A percentile compares a stretch with the other conserved stretches of the same genome.
Evolutionary conservation across 108 stramenopile species (phyloP).

Genomic region (Ochromonas danica): DNA sequence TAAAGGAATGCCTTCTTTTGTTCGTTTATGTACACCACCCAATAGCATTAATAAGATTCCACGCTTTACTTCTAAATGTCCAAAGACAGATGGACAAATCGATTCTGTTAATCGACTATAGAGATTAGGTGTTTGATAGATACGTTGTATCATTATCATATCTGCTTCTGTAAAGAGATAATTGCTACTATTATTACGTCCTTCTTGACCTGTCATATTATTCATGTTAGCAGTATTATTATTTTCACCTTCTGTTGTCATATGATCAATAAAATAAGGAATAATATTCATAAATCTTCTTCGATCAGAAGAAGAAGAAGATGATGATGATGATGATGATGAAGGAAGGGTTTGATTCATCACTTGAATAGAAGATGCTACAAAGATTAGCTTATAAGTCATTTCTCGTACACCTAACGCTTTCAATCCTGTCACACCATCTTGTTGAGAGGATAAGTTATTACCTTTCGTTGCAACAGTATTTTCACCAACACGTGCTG

Average conservation of each 20-base stretch:
- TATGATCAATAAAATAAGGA: too few relatives aligned
- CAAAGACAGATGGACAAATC: conserved; percentile 90
- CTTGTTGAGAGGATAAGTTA: neutral
- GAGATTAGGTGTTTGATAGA: conserved; percentile 43
- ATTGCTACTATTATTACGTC: neutral
- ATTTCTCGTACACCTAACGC: conserved; percentile 88
- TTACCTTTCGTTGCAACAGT: conserved; percentile 37
- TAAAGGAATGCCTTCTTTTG: conserved; percentile 89
- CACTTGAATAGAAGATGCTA: conserved; percentile 76
- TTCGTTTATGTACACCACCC: conserved; percentile 94
- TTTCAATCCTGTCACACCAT: conserved; percentile 82
- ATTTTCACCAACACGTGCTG: conserved; percentile 79
- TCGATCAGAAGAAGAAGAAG: too few relatives aligned
- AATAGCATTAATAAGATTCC: conserved; percentile 91
- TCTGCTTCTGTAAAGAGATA: neutral
- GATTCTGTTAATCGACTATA: conserved; percentile 62
- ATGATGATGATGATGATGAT: too few relatives aligned
- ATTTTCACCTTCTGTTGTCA: too few relatives aligned
- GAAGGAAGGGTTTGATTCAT: too few relatives aligned
- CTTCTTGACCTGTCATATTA: conserved; percentile 11
- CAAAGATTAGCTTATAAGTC: conserved; percentile 90
- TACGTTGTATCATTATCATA: conserved; percentile 39
- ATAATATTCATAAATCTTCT: too few relatives aligned
- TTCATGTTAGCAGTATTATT: too few relatives aligned
- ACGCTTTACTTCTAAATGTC: conserved; percentile 81